phyloP scores from a whole-genome alignment of 352 stramenopile genomes.

The Phytophthora syringae region DNA sequence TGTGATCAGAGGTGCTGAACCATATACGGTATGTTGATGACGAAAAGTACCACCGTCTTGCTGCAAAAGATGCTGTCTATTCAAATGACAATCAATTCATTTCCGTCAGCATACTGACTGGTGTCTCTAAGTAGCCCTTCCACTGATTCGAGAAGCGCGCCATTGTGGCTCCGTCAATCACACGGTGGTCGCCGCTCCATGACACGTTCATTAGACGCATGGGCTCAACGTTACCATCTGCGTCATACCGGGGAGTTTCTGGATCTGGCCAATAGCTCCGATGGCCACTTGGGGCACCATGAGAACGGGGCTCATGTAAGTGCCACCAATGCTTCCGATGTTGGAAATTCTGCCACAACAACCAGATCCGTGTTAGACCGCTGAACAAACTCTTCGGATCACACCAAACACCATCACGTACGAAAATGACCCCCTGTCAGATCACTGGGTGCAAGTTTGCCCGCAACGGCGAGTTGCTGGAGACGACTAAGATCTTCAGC shows the following conservation, averaged over 20 bases:
- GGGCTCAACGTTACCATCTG: slow-evolving; percentile 84
- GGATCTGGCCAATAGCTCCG: slow-evolving; percentile 96
- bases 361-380: slow-evolving; percentile 1
- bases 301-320: slow-evolving; percentile 97
- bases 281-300: slow-evolving; percentile 97
- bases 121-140: slow-evolving; percentile 97
- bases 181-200: slow-evolving; percentile 98
- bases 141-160: slow-evolving; percentile 97
- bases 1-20: not conserved
- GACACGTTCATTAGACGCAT: slow-evolving; percentile 96
- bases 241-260: slow-evolving; percentile 95
- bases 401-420: slow-evolving; percentile 39
- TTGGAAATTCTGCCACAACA: slow-evolving; percentile 76
- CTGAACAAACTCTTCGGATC: too few species aligned
- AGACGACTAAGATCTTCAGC: slow-evolving; percentile 89
- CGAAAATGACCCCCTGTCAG: slow-evolving; percentile 91
- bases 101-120: slow-evolving; percentile 91
- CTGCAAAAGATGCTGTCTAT: slow-evolving; percentile 14
- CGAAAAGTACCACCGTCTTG: not conserved
- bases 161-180: slow-evolving; percentile 98
- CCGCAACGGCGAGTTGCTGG: slow-evolving; percentile 79
- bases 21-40: too few species aligned
- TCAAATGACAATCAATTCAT: slow-evolving; percentile 80
- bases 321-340: slow-evolving; percentile 97
- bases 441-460: slow-evolving; percentile 87